These are phyloP conservation scores for Aethionema arabicum DNA, from an alignment of 345 rosid genomes.

Conservation along the genomic window DNA sequence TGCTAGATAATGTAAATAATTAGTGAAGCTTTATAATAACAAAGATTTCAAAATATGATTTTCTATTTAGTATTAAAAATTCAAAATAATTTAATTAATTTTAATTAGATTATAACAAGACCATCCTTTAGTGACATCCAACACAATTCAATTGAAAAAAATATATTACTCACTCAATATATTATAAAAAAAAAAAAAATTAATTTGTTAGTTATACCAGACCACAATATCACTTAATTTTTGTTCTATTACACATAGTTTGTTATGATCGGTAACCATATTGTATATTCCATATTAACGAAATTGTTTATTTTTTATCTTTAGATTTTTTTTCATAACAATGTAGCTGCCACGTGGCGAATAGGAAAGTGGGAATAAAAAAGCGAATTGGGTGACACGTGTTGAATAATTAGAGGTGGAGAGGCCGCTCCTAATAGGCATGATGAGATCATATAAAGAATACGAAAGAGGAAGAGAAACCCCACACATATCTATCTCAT, in stretches of 20 bases:
- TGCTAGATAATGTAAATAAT: conserved; percentile 6
- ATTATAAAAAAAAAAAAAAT: too few species aligned
- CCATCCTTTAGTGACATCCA: not conserved
- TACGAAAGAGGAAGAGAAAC: conserved; percentile 33
- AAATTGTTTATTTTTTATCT: too few species aligned
- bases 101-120: not conserved
- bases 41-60: not conserved
- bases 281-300: too few species aligned
- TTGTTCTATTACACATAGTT: too few species aligned
- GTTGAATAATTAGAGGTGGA: conserved; percentile 38
- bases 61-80: not conserved
- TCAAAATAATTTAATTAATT: not conserved
- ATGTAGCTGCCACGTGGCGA: conserved; percentile 13
- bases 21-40: conserved; percentile 27
- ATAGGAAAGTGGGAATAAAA: conserved; percentile 9
- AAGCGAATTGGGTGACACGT: conserved; percentile 36
- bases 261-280: too few species aligned
- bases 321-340: too few species aligned
- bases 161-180: too few species aligned
- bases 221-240: too few species aligned
- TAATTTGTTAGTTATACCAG: too few species aligned
- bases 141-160: too few species aligned
- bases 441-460: conserved; percentile 49
- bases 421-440: conserved; percentile 56
- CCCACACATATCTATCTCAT: conserved; percentile 20